Percentiles rank a stretch among this genome's conserved stretches.
phyloP scores from a whole-genome alignment of 1,284 basidiomycete genomes.

The Rhodotorula sp. region DNA sequence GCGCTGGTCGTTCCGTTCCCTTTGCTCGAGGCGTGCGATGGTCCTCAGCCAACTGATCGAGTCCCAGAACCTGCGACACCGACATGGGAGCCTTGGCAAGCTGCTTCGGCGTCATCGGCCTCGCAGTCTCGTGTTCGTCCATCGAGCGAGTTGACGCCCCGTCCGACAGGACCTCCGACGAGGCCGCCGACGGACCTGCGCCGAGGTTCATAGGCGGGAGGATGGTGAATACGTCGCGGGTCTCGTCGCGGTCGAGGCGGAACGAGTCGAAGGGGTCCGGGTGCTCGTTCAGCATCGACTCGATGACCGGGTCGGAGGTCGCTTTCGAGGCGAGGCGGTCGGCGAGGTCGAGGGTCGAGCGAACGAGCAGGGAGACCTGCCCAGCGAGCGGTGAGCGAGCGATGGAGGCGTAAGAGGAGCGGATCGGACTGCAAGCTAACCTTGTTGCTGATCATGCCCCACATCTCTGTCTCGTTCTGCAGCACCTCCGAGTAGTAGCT shows the following conservation, averaged over 20 bases:
- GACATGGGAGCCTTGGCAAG: slow-evolving; percentile 9
- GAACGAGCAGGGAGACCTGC: slow-evolving; percentile 39
- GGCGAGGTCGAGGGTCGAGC: slow-evolving; percentile 43
- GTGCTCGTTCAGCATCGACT: slow-evolving; percentile 49
- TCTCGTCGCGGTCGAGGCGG: slow-evolving; percentile 31
- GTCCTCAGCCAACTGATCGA: slow-evolving; percentile 2
- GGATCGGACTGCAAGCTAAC: not conserved
- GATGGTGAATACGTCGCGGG: slow-evolving; percentile 36
- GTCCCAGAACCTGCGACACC: slow-evolving; percentile 25
- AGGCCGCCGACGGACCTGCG: not conserved
- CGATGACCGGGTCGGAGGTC: slow-evolving; percentile 50
- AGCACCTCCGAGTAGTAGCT: slow-evolving; percentile 43
- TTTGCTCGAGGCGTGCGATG: no score
- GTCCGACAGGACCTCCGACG: not conserved
- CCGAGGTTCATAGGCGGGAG: slow-evolving; percentile 38
- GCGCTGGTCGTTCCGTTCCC: not conserved
- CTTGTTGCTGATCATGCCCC: slow-evolving; percentile 42
- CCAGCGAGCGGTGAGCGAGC: not conserved
- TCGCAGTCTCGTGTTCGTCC: not conserved
- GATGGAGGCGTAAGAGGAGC: no score
- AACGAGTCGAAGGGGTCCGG: slow-evolving; percentile 52
- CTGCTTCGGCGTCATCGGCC: slow-evolving; percentile 2
- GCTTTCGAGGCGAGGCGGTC: slow-evolving; percentile 51
- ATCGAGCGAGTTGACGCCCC: not conserved
- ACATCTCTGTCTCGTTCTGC: slow-evolving; percentile 38